Conservation (phyloP, 78 protist species). For the Monocercomonoides exilis region DNA sequence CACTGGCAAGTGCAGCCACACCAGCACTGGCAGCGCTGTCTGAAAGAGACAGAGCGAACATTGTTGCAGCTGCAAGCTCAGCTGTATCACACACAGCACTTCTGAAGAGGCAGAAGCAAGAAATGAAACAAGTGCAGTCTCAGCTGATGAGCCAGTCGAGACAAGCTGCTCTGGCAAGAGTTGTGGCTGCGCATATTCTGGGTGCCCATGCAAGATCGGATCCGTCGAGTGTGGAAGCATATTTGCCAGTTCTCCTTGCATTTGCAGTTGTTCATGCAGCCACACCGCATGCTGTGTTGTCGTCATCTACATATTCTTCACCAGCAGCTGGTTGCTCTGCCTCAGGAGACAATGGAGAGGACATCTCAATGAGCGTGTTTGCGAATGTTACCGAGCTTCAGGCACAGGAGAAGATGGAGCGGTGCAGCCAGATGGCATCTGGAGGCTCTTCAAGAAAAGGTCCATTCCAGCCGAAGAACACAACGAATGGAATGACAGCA, state of each 20-base stretch:
- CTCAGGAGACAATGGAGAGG: too few species aligned
- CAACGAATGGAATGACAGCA: too few species aligned
- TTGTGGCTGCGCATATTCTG: background rate
- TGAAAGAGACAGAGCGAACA: background rate
- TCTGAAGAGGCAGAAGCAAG: background rate
- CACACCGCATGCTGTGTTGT: background rate
- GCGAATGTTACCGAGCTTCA: too few species aligned
- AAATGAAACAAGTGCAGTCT: background rate
- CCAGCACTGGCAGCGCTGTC: too few species aligned
- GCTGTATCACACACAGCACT: background rate
- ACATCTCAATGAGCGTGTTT: too few species aligned
- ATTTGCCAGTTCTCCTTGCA: background rate
- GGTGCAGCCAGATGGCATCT: too few species aligned
- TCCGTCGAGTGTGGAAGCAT: background rate
- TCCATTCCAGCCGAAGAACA: too few species aligned
- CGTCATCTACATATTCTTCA: too few species aligned
- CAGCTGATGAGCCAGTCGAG: background rate
- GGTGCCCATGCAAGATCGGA: background rate
- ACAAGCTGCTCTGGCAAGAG: background rate
- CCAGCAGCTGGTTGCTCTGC: too few species aligned
- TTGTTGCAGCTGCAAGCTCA: background rate
- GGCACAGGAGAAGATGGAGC: too few species aligned
- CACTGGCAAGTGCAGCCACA: too few species aligned
- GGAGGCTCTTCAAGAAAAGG: too few species aligned
- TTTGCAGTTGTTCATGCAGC: background rate